Base-by-base conservation (phyloP, 2,329 filamentous ascomycete genomes). In the Diaporthe australafricana region DNA sequence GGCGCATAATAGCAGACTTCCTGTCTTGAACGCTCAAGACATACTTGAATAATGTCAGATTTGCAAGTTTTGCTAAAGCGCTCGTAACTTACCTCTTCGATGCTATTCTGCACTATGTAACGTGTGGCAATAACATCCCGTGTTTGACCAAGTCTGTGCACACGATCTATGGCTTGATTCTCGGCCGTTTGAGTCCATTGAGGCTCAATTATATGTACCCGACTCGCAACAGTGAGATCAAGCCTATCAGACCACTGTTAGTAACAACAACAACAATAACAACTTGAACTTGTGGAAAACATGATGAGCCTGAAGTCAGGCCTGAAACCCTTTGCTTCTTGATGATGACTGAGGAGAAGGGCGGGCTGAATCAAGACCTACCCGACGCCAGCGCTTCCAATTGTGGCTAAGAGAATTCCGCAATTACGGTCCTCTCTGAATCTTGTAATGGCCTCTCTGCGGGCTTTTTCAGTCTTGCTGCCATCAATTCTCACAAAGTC, bases 341-440 rank as follows among this genome's bases (percentile, higher is more conserved):
- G 0, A 1, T n/a, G n/a, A n/a, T n/a, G 2, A 2, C 20, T 17
- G 6, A 3, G n/a, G 55, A 2, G n/a, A 27, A 6, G 5, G 3
- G 5, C 25, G 35, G 35, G n/a, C n/a, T n/a, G n/a, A n/a, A n/a
- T n/a, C 9, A 40, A 12, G 5, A 57, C 32, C 38, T 25, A 56
- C 53, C 53, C 55, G 35, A 57, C 55, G 25, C 55, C 55, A 40
- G 55, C n/a, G 25, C 55, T 57, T 60, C 55, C 55, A 60, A 60
- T 60, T 11, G 55, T 60, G 2, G 55, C 35, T 35, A 60, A 40
- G 22, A 60, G n/a, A 2, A 60, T 60, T 4, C n/a, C 35, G 27
- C 35, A 60, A 17, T 5, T 42, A 1, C 5, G 22, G 1, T 60
- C 22, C 3, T 7, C 16, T 12, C 16, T 60, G 22, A 60, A 60